Evolutionary conservation across 495 filamentous ascomycete species (phyloP).

Genomic region (Wilcoxina mikolae): DNA sequence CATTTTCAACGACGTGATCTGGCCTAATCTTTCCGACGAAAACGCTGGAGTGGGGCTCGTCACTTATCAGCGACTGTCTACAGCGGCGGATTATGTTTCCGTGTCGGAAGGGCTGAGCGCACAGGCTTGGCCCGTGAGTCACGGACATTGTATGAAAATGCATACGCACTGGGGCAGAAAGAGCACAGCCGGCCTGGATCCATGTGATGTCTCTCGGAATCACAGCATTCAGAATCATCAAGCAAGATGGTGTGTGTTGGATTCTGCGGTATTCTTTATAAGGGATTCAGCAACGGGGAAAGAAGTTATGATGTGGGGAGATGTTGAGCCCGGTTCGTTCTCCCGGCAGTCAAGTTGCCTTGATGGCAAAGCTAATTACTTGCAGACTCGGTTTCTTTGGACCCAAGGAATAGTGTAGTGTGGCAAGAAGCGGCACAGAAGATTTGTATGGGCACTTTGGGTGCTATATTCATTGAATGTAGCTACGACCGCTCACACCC

Average conservation of each 20-base stretch:
- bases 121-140: slow-evolving; percentile 64
- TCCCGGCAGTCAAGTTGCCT: slow-evolving; percentile 50
- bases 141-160: slow-evolving; percentile 69
- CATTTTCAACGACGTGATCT: slow-evolving; percentile 94
- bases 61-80: slow-evolving; percentile 73
- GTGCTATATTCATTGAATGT: slow-evolving; percentile 87
- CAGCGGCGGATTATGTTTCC: slow-evolving; percentile 82
- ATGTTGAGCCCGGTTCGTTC: slow-evolving; percentile 69
- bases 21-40: slow-evolving; percentile 95
- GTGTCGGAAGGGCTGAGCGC: slow-evolving; percentile 67
- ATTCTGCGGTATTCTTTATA: slow-evolving; percentile 86
- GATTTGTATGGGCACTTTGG: slow-evolving; percentile 50
- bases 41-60: slow-evolving; percentile 84
- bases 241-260: slow-evolving; percentile 43
- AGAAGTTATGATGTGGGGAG: slow-evolving; percentile 85
- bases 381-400: slow-evolving; percentile 52
- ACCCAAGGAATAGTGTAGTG: slow-evolving; percentile 60
- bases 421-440: slow-evolving; percentile 81
- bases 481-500: slow-evolving; percentile 66
- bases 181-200: background rate
- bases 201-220: background rate
- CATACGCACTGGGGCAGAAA: slow-evolving; percentile 43
- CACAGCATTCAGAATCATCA: background rate
- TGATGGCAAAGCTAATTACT: slow-evolving; percentile 23
- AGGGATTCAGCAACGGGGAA: slow-evolving; percentile 49